Base-by-base conservation (phyloP, 164 flowering plant species). In the Nymphaea colorata region DNA sequence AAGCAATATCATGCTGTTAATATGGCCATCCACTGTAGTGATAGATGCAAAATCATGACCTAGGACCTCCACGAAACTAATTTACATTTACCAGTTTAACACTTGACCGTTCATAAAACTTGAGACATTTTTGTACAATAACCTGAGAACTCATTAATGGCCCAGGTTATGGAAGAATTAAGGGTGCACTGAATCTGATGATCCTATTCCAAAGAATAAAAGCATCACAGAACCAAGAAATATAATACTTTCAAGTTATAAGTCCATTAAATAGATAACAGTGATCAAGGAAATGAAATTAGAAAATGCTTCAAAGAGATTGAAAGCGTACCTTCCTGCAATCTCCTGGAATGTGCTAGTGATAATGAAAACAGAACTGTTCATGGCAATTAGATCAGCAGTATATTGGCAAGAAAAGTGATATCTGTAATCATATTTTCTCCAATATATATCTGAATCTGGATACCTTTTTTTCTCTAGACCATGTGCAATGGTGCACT, bases 301-400 rank as follows among this genome's bases (percentile, higher is more conserved):
- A 47, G 7, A 41, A 61, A 14, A 5, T 15, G 41, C 6, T 4
- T 42, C 62, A 70, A 6, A 47, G 55, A 47, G 12, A 10, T 36
- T 42, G 44, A 62, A 77, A 82, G 79, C 45, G 12, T 51, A 94
- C 99, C 92, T 88, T 84, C 99, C 99, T 0, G 98, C 97, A 73
- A 94, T 91, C 80, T 91, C 97, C 76, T 94, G 98, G 76, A 86
- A 89, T 62, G 99, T 91, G 74, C 99, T 91, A 61, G 99, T 91
- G 83, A 94, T 94, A 62, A 94, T 94, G 74, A 94, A 94, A 82
- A 91, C 99, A 12, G 96, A 91, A 73, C 83, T 72, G 73, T 94
- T 62, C 53, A 70, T 70, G 62, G 72, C 72, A 60, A 59, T 42
- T 66, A 70, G 65, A 70, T 70, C 73, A 65, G 73, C 73, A 6